These are phyloP conservation scores for Penstemon barbatus DNA, from an alignment of 257 asterid species.

Conservation along the genomic window DNA sequence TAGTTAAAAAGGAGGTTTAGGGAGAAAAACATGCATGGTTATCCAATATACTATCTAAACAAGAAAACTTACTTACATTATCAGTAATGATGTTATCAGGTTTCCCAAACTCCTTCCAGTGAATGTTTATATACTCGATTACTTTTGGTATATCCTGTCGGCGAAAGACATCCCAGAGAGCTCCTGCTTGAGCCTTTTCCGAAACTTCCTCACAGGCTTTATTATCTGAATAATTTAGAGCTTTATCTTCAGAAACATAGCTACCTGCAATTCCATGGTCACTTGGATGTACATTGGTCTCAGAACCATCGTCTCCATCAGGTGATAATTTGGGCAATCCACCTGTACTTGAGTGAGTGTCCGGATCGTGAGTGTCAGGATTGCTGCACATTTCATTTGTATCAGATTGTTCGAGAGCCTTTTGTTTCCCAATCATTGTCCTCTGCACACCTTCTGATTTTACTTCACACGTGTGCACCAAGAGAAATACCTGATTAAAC, in stretches of 20 bases:
- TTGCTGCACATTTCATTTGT: conserved; percentile 36
- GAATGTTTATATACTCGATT: conserved; percentile 56
- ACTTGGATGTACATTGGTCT: conserved; percentile 34
- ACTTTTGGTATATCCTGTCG: conserved; percentile 81
- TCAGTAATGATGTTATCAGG: conserved; percentile 36
- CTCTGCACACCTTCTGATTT: conserved; percentile 45
- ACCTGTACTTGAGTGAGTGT: conserved; percentile 31
- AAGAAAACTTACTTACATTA: conserved; percentile 44
- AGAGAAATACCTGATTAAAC: conserved; percentile 68
- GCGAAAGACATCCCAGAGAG: conserved; percentile 85
- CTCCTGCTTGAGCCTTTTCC: conserved; percentile 63
- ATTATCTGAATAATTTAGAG: conserved; percentile 36
- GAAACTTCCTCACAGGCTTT: conserved; percentile 28
- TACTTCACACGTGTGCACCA: conserved; percentile 66
- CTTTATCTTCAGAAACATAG: conserved; percentile 36
- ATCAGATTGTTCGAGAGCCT: conserved; percentile 41
- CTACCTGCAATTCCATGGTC: conserved; percentile 43
- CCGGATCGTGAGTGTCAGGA: conserved; percentile 40
- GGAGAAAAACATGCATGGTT: conserved; percentile 26
- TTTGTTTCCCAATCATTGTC: conserved; percentile 42
- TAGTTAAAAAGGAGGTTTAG: conserved; percentile 31
- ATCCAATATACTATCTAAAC: conserved; percentile 21
- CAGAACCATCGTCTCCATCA: conserved; percentile 46
- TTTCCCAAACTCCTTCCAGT: conserved; percentile 50
- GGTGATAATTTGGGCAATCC: conserved; percentile 42